These are phyloP conservation scores for Neurospora cerealis DNA, from an alignment of 495 filamentous ascomycete species.

Conservation along the genomic window DNA sequence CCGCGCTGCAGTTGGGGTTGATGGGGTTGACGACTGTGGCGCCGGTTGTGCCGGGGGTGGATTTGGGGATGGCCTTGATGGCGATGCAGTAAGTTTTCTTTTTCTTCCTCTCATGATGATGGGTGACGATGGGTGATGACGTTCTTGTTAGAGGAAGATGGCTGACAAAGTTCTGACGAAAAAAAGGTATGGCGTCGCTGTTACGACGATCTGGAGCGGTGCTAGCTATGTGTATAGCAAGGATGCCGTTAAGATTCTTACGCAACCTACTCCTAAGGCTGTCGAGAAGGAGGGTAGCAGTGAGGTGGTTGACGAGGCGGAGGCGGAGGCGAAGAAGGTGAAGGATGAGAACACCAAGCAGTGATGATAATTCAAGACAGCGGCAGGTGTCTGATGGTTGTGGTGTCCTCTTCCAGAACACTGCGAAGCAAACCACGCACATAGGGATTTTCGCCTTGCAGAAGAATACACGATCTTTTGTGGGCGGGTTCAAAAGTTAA, in stretches of 20 bases:
- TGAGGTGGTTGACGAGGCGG: neutral
- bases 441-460: neutral
- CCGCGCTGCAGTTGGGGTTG: constrained; percentile 66
- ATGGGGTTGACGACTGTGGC: constrained; percentile 68
- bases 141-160: neutral
- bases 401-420: neutral
- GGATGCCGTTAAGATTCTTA: constrained; percentile 71
- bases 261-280: constrained; percentile 21
- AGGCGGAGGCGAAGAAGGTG: neutral
- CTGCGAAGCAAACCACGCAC: neutral
- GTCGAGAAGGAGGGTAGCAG: neutral
- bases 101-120: neutral
- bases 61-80: constrained; percentile 47
- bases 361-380: neutral
- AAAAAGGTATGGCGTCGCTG: constrained; percentile 60
- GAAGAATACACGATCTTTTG: neutral
- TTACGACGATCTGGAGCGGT: constrained; percentile 77
- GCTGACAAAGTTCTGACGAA: neutral
- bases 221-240: constrained; percentile 73
- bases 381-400: neutral
- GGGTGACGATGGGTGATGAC: neutral
- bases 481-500: neutral
- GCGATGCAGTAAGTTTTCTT: constrained; percentile 58
- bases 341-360: neutral
- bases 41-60: constrained; percentile 49